Conservation (phyloP, 2,329 filamentous ascomycete genomes). For the Chaetomiaceae sp. region DNA sequence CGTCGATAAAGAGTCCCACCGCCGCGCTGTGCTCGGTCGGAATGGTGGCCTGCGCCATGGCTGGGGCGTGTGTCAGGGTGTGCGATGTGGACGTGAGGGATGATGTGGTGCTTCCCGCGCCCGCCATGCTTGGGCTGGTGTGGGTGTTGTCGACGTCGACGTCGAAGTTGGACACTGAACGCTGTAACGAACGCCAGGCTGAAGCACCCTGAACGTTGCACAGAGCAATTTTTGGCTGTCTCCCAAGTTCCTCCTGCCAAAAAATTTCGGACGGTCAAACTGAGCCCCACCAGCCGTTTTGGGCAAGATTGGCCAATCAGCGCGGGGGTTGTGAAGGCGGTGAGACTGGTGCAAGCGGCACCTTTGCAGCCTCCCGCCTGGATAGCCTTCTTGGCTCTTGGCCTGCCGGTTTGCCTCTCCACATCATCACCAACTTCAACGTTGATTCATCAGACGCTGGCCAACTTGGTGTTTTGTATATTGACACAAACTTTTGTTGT, state of each 20-base stretch:
- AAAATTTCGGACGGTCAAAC: slow-evolving; percentile 12
- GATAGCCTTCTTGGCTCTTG: too few species aligned
- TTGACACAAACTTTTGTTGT: too few species aligned
- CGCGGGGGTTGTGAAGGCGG: not conserved
- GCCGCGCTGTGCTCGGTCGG: slow-evolving; percentile 34
- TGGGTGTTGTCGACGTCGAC: not conserved
- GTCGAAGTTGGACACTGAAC: not conserved
- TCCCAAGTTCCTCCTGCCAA: not conserved
- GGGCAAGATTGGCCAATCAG: slow-evolving; percentile 9
- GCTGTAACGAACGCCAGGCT: not conserved
- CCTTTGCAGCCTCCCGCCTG: too few species aligned
- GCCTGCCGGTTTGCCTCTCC: too few species aligned
- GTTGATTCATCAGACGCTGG: too few species aligned
- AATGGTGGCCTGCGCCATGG: slow-evolving; percentile 34
- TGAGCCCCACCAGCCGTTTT: not conserved
- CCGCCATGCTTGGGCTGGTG: slow-evolving; percentile 27
- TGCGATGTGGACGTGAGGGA: slow-evolving; percentile 61
- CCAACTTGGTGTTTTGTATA: too few species aligned
- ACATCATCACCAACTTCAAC: too few species aligned
- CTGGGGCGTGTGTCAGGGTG: slow-evolving; percentile 51
- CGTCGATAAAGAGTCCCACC: slow-evolving; percentile 49
- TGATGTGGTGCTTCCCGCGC: slow-evolving; percentile 48
- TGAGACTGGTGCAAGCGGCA: not conserved
- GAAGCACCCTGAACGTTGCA: not conserved
- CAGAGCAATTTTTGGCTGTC: slow-evolving; percentile 5